Conservation (phyloP, 768 basidiomycete genomes). For the Leccinellum luteum region DNA sequence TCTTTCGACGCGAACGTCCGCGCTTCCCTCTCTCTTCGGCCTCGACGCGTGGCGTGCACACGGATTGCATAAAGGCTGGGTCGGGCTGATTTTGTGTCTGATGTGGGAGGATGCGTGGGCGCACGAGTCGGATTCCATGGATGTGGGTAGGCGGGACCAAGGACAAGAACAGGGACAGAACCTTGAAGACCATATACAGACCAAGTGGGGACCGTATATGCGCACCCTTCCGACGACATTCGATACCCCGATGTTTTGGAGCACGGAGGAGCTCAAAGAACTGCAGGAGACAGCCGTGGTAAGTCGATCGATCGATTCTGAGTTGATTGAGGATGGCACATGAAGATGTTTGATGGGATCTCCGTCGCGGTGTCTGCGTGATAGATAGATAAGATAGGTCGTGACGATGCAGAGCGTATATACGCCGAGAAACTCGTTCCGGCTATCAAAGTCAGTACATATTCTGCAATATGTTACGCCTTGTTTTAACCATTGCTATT, state of each 20-base stretch:
- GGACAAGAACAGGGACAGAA: neutral
- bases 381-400: constrained; percentile 78
- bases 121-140: constrained; percentile 51
- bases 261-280: constrained; percentile 63
- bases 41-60: constrained; percentile 59
- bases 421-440: constrained; percentile 68
- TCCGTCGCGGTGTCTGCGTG: neutral
- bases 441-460: constrained; percentile 56
- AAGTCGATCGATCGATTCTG: constrained; percentile 47
- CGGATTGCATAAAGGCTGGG: constrained; percentile 73
- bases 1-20: constrained; percentile 76
- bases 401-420: constrained; percentile 73
- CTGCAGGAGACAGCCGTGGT: constrained; percentile 84
- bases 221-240: constrained; percentile 64
- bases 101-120: constrained; percentile 88
- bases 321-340: neutral
- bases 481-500: neutral
- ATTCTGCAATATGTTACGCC: neutral
- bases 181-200: neutral
- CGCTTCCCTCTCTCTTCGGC: constrained; percentile 60
- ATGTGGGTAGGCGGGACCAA: constrained; percentile 1
- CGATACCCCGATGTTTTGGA: constrained; percentile 96
- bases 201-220: constrained; percentile 27
- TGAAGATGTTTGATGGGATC: neutral
- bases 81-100: constrained; percentile 86